Evolutionary conservation across 2,329 filamentous ascomycete genomes (phyloP).

Genomic region (Aspergillus sp.): DNA sequence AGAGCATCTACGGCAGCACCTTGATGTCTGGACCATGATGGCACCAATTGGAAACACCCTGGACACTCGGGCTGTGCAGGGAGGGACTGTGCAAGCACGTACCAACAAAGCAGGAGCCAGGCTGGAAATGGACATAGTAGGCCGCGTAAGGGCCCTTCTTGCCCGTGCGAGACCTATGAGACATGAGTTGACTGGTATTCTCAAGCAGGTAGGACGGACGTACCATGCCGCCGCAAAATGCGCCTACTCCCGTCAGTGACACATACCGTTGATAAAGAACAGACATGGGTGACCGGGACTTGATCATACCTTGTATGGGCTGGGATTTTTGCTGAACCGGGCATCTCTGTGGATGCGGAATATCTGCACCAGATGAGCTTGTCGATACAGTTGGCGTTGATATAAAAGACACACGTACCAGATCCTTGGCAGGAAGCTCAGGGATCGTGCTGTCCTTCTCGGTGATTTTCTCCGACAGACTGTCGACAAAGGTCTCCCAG

Average conservation of each 20-base stretch:
- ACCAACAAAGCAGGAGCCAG: conserved; percentile 62
- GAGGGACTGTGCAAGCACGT: too few species aligned
- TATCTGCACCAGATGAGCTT: conserved; percentile 35
- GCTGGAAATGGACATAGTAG: conserved; percentile 80
- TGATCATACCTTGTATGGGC: conserved; percentile 68
- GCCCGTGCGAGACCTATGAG: conserved; percentile 63
- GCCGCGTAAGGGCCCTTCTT: conserved; percentile 78
- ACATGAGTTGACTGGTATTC: conserved; percentile 12
- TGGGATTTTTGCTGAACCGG: conserved; percentile 72
- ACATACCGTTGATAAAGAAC: conserved; percentile 5
- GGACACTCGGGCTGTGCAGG: too few species aligned
- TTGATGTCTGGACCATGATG: too few species aligned
- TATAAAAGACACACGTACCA: conserved; percentile 40
- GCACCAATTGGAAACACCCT: too few species aligned
- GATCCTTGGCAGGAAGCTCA: conserved; percentile 74
- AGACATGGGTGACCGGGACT: conserved; percentile 7
- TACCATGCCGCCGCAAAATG: conserved; percentile 77
- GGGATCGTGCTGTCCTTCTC: conserved; percentile 73
- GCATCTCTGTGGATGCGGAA: conserved; percentile 84
- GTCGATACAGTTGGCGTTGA: conserved; percentile 6
- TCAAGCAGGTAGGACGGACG: conserved; percentile 11
- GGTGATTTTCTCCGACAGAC: conserved; percentile 59
- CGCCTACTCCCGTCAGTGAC: conserved; percentile 42
- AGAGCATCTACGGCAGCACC: too few species aligned
- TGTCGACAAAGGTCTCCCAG: conserved; percentile 69